phyloP scores from a whole-genome alignment of 2,329 filamentous ascomycete genomes.

The Neofusicoccum cordaticola region DNA sequence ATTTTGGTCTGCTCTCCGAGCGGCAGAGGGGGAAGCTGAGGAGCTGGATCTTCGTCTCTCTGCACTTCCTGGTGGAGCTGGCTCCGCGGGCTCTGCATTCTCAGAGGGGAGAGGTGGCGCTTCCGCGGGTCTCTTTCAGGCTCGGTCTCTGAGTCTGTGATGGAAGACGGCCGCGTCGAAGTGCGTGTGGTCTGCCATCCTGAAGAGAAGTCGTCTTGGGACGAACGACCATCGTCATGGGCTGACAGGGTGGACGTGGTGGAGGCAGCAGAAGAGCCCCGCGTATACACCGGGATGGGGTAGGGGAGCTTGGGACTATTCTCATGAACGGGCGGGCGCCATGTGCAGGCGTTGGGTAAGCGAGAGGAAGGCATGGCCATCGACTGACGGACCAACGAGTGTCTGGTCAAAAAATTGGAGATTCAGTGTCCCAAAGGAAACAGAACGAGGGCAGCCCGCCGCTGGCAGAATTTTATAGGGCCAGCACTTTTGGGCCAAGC shows the following conservation, averaged over 20 bases:
- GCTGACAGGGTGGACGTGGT: not conserved
- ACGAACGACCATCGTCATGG: not conserved
- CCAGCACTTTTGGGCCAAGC: not conserved
- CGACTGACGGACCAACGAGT: not conserved
- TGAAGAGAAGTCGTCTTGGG: not conserved
- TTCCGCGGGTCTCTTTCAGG: not conserved
- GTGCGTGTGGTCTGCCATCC: conserved; percentile 9
- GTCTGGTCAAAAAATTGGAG: not conserved
- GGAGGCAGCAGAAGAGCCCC: not conserved
- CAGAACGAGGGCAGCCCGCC: not conserved
- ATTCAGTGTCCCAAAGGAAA: conserved; percentile 1
- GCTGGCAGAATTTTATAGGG: conserved; percentile 6
- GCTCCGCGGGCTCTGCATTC: not conserved
- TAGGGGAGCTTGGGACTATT: not conserved
- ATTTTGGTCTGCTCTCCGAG: not conserved
- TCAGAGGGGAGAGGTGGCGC: not conserved
- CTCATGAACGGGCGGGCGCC: not conserved
- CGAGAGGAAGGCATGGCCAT: conserved; percentile 6
- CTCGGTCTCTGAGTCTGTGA: not conserved
- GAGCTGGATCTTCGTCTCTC: not conserved
- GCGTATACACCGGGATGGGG: not conserved
- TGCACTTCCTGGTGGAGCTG: not conserved
- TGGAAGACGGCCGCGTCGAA: not conserved
- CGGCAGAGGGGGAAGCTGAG: not conserved
- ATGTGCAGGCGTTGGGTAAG: not conserved